These are phyloP conservation scores for Colletotrichum shisoi DNA, from an alignment of 2,329 filamentous ascomycete genomes.

Conservation along the genomic window DNA sequence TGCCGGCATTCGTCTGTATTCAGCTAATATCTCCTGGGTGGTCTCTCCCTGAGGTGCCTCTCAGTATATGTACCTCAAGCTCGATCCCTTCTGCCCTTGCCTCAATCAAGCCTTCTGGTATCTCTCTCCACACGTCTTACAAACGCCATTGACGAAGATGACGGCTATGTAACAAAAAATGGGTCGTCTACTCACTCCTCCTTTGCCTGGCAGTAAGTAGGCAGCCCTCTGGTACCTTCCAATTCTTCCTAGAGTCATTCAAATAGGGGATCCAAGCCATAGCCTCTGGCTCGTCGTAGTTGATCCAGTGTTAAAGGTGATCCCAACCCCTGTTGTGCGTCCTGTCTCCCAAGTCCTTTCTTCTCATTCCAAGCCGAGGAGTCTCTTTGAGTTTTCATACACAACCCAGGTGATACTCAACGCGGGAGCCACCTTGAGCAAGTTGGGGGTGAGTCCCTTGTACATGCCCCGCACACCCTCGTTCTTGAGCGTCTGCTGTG, in stretches of 20 bases:
- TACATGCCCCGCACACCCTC: conserved; percentile 90
- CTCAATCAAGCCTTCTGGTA: conserved; percentile 34
- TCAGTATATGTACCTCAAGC: neutral
- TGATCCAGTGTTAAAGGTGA: neutral
- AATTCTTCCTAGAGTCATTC: conserved; percentile 2
- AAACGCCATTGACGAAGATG: conserved; percentile 26
- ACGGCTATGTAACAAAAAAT: conserved; percentile 33
- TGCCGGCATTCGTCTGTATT: conserved; percentile 22
- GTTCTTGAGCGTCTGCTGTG: conserved; percentile 78
- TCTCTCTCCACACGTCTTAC: conserved; percentile 32
- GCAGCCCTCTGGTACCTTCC: conserved; percentile 18
- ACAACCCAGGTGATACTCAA: conserved; percentile 95
- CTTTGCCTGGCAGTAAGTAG: neutral
- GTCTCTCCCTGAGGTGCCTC: neutral
- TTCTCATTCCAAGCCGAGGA: conserved; percentile 63
- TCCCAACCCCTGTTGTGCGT: conserved; percentile 5
- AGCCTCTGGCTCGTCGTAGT: neutral
- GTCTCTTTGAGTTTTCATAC: conserved; percentile 86
- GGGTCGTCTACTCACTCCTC: conserved; percentile 9
- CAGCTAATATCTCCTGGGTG: conserved; percentile 11
- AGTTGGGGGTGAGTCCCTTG: conserved; percentile 92
- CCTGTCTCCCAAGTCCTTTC: conserved; percentile 13
- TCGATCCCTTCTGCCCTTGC: conserved; percentile 8
- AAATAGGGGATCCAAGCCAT: neutral
- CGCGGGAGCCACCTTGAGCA: conserved; percentile 94